Base-by-base conservation (phyloP, 140 eudicot genomes). In the Cichorium intybus region DNA sequence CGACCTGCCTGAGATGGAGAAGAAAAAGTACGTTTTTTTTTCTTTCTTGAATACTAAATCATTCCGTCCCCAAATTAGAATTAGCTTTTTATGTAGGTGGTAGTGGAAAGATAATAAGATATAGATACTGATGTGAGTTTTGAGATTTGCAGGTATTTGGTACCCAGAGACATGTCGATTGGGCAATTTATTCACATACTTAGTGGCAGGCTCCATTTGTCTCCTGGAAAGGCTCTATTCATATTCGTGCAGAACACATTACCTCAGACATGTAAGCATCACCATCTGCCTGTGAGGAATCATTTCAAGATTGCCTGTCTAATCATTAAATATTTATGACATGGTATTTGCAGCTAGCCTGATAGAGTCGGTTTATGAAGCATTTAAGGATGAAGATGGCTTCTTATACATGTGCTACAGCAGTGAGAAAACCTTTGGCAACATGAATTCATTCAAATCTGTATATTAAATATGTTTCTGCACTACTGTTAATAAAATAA, bases 321-420 rank as follows among this genome's bases (percentile, higher is more conserved):
- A n/a, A n/a, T n/a, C n/a, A n/a, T n/a, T n/a, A n/a, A n/a, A n/a
- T n/a, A 15, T 12, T 0, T 46, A 6, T 33, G n/a, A 53, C n/a
- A n/a, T 52, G 21, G 14, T 54, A 28, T 51, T 18, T 21, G 81
- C 95, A 91, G 96, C 92, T 9, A 85, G 84, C 75, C 64, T 92
- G 92, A 74, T 92, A 61, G 87, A 88, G 69, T 34, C 84, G 1
- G 82, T 92, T 15, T 88, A 87, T 33, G 95, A 88, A 23, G 80
- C 98, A n/a, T 87, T 45, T 69, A 92, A 87, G 84, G 98, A 92
- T 51, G 87, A 82, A 47, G 98, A 92, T 68, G 98, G 96, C 53
- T 92, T 92, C 81, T 84, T 92, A 10, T 88, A 88, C 83, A 82
- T 88, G 96, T 81, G 88, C 74, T 88, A 92, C 82, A 92, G 95